phyloP scores from a whole-genome alignment of 83 land plant species.

The Diphasiastrum complanatum region DNA sequence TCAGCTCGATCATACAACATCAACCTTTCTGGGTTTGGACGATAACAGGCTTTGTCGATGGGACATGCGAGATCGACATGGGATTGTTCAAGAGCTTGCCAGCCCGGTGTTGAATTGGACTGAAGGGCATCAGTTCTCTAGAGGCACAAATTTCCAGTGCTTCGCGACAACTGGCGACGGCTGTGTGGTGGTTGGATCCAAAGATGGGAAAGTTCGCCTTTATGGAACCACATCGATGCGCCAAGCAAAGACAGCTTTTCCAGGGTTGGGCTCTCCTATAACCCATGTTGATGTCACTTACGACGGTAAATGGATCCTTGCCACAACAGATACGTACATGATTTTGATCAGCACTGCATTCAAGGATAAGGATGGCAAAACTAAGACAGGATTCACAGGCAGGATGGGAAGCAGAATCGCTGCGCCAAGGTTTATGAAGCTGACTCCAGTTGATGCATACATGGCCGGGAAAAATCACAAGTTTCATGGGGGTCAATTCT shows the following conservation, averaged over 20 bases:
- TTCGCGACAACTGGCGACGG: conserved; percentile 98
- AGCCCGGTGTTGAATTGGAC: conserved; percentile 23
- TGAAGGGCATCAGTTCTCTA: conserved; percentile 27
- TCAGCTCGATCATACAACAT: conserved; percentile 68
- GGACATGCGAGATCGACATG: conserved; percentile 89
- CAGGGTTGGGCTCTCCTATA: conserved; percentile 91
- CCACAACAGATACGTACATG: conserved; percentile 91
- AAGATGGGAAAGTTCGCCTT: conserved; percentile 88
- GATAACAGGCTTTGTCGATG: conserved; percentile 91
- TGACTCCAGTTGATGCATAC: conserved; percentile 90
- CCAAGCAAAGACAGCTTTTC: conserved; percentile 95
- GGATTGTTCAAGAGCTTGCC: conserved; percentile 67
- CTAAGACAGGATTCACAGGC: conserved; percentile 90
- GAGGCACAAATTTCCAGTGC: conserved; percentile 82
- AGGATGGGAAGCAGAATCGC: conserved; percentile 92
- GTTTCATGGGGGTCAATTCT: conserved; percentile 88
- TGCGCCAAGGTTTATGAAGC: conserved; percentile 91
- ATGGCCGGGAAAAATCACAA: conserved; percentile 72
- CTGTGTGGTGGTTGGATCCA: conserved; percentile 86
- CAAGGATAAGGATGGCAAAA: conserved; percentile 86
- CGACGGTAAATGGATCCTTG: conserved; percentile 98
- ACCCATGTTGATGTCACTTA: conserved; percentile 96
- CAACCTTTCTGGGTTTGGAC: conserved; percentile 90
- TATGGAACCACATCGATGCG: conserved; percentile 89
- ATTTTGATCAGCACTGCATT: conserved; percentile 85